phyloP scores from a whole-genome alignment of 345 rosid species.

The Erysimum cheiranthoides region DNA sequence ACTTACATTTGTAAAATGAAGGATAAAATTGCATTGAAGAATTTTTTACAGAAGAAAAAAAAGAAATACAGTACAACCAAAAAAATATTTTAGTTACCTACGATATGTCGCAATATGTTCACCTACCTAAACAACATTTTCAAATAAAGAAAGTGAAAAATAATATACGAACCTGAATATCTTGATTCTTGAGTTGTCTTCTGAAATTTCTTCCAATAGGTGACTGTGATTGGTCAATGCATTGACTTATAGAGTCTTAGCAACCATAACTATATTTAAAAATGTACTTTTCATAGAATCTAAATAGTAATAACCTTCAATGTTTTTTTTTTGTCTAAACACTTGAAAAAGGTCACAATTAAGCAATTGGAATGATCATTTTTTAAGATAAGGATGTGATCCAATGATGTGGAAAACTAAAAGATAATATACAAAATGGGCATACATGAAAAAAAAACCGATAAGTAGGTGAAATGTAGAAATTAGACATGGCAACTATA shows the following conservation, averaged over 20 bases:
- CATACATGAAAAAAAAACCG: background rate
- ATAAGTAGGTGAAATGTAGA: constrained; percentile 4
- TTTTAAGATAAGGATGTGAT: background rate
- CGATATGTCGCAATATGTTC: background rate
- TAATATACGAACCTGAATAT: background rate
- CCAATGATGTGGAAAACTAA: background rate
- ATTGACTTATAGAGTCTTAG: too few relatives aligned
- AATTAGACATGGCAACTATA: constrained; percentile 26
- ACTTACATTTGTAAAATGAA: too few relatives aligned
- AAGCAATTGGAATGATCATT: background rate
- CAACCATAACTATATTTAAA: too few relatives aligned
- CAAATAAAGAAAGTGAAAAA: background rate
- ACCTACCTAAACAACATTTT: background rate
- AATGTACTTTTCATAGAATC: too few relatives aligned
- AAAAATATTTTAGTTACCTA: too few relatives aligned
- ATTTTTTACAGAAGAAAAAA: too few relatives aligned
- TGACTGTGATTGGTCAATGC: background rate
- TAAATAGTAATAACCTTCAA: too few relatives aligned
- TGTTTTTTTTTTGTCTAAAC: background rate
- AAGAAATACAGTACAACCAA: too few relatives aligned
- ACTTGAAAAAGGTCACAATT: too few relatives aligned
- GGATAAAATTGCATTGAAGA: too few relatives aligned
- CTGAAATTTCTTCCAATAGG: background rate
- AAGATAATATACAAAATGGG: background rate
- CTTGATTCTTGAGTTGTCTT: background rate